Evolutionary conservation across 768 basidiomycete species (phyloP).

Genomic region (Multifurca ochricompacta): DNA sequence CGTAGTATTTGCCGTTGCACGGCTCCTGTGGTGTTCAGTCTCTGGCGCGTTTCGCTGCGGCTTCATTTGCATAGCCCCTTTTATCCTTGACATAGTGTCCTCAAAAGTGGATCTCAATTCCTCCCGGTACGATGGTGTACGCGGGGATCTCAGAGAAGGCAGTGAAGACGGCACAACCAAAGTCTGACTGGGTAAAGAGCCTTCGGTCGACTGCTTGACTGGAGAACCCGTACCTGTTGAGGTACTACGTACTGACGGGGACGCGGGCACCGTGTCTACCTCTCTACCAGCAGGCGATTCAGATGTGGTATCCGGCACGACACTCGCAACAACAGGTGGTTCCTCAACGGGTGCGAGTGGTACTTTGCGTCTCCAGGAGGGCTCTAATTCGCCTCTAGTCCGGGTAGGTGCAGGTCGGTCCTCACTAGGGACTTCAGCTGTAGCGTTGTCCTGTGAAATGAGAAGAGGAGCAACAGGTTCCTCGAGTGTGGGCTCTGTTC

Average conservation of each 20-base stretch:
- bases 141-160: conserved; percentile 22
- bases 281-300: conserved; percentile 1
- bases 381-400: conserved; percentile 30
- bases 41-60: conserved; percentile 33
- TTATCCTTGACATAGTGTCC: conserved; percentile 81
- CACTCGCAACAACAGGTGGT: not conserved
- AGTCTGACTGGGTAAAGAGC: conserved; percentile 1
- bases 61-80: conserved; percentile 68
- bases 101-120: conserved; percentile 66
- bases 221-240: not conserved
- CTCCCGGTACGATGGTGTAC: conserved; percentile 34
- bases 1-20: not conserved
- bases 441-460: conserved; percentile 17
- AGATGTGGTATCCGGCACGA: conserved; percentile 1
- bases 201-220: conserved; percentile 2
- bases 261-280: not conserved
- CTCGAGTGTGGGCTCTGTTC: conserved; percentile 28
- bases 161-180: conserved; percentile 6
- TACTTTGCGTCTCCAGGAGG: conserved; percentile 39
- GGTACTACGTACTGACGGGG: conserved; percentile 3
- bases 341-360: conserved; percentile 9
- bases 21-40: conserved; percentile 25
- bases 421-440: conserved; percentile 29
- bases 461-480: not conserved
- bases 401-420: conserved; percentile 27